Base-by-base conservation (phyloP, 2,329 filamentous ascomycete species). In the Orbilia javanica region DNA sequence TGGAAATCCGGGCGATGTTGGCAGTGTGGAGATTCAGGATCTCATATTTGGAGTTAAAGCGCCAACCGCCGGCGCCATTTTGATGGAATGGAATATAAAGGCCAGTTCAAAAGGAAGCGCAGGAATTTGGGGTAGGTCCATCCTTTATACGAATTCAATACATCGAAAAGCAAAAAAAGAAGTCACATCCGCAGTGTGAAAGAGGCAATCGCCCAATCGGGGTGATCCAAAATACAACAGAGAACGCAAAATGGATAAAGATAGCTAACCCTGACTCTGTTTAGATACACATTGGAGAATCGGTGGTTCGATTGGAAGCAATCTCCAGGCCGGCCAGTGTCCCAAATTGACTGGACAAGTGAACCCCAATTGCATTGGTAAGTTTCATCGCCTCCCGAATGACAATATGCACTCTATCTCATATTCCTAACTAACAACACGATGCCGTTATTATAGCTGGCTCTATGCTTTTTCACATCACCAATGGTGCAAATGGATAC, bases 21-120 rank as follows among this genome's bases (percentile, higher is more conserved):
- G 92, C 3, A 86, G 85, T 11, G 85, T 94, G 18, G 92, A 94
- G 83, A 89, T 90, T 86, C 89, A 88, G 4, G 92, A 94, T 82
- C 89, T 92, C 81, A 87, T 94, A 57, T 86, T 94, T 15, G 89
- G 89, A 66, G 93, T 90, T 0, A 86, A 89, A 72, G 92, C 92
- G 0, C 84, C 90, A 22, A 87, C 90, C 4, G 86, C 89, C 0
- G 92, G 92, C 3, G 92, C 92, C 0, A 86, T 91, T 4, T 85
- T 94, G 5, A 89, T 94, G 76, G 87, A 94, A 82, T 94, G 90
- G 86, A 94, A 94, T 82, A 85, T 94, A 15, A 87, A 86, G 57
- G 86, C 8, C 81, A 79, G 79, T 4, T 44, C 53, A 1, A 81
- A 65, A 48, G 85, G 85, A 31, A 86, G 87, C 2, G 85, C 85